Conservation (phyloP, 495 filamentous ascomycete genomes). For the Geoglossum glabrum region DNA sequence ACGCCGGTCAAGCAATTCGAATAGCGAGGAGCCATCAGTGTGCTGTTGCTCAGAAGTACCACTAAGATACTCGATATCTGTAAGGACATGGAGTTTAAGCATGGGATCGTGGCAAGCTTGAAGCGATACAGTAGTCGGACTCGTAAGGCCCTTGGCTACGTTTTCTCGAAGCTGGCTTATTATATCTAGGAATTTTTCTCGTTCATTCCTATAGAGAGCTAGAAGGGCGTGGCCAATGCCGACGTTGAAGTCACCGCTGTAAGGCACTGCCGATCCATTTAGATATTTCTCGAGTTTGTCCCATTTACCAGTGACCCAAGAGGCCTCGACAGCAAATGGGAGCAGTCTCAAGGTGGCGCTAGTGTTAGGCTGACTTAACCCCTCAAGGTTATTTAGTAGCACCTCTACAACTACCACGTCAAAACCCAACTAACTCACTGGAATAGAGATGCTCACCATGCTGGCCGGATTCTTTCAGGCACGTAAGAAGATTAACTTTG, state of each 20-base stretch:
- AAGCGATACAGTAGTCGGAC: slow-evolving; percentile 54
- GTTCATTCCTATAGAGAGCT: slow-evolving; percentile 34
- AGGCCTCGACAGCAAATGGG: slow-evolving; percentile 71
- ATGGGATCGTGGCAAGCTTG: slow-evolving; percentile 62
- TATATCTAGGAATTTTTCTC: slow-evolving; percentile 31
- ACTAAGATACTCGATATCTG: slow-evolving; percentile 68
- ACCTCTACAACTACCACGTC: slow-evolving; percentile 35
- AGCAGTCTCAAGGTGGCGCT: slow-evolving; percentile 29
- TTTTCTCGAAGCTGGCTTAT: slow-evolving; percentile 45
- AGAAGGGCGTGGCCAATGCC: slow-evolving; percentile 55
- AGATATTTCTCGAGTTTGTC: slow-evolving; percentile 51
- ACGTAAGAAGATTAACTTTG: slow-evolving; percentile 68
- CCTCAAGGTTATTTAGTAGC: slow-evolving; percentile 64
- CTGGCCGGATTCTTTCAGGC: slow-evolving; percentile 81
- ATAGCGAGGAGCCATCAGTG: slow-evolving; percentile 23
- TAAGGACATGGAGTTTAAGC: slow-evolving; percentile 66
- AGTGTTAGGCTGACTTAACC: slow-evolving; percentile 10
- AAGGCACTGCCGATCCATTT: slow-evolving; percentile 25
- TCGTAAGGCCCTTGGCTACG: slow-evolving; percentile 51
- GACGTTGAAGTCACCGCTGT: slow-evolving; percentile 61
- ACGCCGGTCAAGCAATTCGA: slow-evolving; percentile 46
- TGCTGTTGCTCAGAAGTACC: slow-evolving; percentile 23
- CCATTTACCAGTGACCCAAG: slow-evolving; percentile 78
- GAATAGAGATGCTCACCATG: slow-evolving; percentile 35
- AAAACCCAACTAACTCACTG: slow-evolving; percentile 9